These are phyloP conservation scores for Picochlorum costavermella DNA, from an alignment of 139 green algal genomes.

Conservation along the genomic window DNA sequence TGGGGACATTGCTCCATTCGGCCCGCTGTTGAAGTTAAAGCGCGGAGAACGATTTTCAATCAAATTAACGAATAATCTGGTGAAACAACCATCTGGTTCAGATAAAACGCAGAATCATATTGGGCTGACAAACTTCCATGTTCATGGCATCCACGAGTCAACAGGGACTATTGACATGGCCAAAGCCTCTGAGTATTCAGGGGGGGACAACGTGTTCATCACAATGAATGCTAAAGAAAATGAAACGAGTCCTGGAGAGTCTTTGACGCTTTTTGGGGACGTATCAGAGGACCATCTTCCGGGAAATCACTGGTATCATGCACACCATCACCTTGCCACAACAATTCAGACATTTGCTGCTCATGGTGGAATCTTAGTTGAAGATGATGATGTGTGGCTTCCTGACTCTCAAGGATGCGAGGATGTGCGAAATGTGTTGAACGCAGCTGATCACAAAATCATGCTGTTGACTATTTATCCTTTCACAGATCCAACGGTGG, in stretches of 20 bases:
- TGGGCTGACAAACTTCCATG: neutral
- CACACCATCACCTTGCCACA: neutral
- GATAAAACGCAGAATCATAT: neutral
- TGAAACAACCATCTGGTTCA: neutral
- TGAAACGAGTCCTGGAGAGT: neutral
- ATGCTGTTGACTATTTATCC: neutral
- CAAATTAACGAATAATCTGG: neutral
- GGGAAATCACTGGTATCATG: conserved; percentile 2
- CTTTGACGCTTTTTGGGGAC: neutral
- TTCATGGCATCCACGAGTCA: neutral
- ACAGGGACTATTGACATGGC: neutral
- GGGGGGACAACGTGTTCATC: neutral
- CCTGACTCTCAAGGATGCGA: neutral
- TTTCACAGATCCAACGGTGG: neutral
- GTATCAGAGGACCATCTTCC: neutral
- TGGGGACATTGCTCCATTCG: neutral
- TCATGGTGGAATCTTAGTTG: neutral
- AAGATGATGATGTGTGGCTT: neutral
- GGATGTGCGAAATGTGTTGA: neutral
- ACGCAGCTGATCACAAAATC: neutral
- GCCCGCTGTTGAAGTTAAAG: neutral
- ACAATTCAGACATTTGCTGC: neutral
- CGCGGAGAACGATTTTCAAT: neutral
- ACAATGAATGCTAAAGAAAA: neutral
- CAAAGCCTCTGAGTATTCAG: neutral